Evolutionary conservation across 495 filamentous ascomycete species (phyloP), one percentile per base, ranked within the genome.

Genomic region (Aspergillus steynii): DNA sequence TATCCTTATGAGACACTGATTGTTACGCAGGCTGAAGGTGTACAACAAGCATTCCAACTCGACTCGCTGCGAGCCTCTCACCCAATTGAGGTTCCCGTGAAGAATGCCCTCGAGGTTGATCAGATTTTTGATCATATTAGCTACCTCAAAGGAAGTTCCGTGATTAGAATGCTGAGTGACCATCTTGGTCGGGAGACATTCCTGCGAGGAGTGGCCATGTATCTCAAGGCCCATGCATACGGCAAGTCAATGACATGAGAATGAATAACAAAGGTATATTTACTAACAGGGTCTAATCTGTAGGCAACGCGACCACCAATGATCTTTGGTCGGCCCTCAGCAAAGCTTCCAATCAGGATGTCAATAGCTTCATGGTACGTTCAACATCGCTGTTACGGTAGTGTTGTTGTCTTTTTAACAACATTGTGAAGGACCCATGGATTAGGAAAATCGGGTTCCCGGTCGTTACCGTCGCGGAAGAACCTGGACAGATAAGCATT

Each of bases 111-210:
- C 2, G 93, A 98, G 64, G 91, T 97, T 54, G 93, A 97, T 73
- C 94, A 97, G 68, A 95, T 97, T 61, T 97, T 97, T 71, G 94
- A 97, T 73, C 85, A 88, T 68, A 97, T 97, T 72, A 95, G 90
- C 74, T 99, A 99, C 71, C 81, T 92, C 50, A 99, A 99, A 75
- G 95, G 95, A 50, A 95, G 91, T 74, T 95, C 92, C 29, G 90
- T 94, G 55, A 95, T 99, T 70, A 87, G 95, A 65, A 97, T 97
- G 95, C 76, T 99, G 60, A 91, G 90, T 52, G 84, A 85, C 57
- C 89, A 97, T 71, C 87, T 99, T 29, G 91, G 91, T 14, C 85
- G 87, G 45, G 83, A 96, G 68, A 89, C 83, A 1, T 99, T 99
- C 82, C 81, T 99, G 45, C 83, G 88, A 63, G 95, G 95, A 48